Percentiles rank a stretch among this genome's conserved stretches.
Evolutionary conservation across 1,139 yeast genomes (phyloP).

Genomic region (Yamadazyma epiphylla): DNA sequence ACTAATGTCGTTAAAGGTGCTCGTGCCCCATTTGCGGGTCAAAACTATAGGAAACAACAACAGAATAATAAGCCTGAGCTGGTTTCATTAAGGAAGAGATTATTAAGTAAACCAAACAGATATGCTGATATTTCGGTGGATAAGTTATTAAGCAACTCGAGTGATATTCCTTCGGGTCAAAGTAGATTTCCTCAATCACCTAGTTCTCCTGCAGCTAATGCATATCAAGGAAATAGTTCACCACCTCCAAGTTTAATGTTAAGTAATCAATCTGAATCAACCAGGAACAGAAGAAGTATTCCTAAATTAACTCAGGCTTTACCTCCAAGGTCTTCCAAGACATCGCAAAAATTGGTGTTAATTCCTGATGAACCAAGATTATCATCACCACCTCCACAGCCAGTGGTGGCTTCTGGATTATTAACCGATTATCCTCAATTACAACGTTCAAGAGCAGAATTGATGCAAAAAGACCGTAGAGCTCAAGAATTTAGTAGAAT

Average conservation of each 20-base stretch:
- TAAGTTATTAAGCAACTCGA: conserved; percentile 64
- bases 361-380: conserved; percentile 63
- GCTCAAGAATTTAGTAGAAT: conserved; percentile 74
- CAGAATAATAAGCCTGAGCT: conserved; percentile 10
- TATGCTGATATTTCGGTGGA: conserved; percentile 73
- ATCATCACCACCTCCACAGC: conserved; percentile 12
- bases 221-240: conserved; percentile 7
- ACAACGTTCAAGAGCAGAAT: conserved; percentile 62
- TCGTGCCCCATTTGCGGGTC: conserved; percentile 86
- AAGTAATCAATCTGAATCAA: conserved; percentile 2
- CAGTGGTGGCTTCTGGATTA: conserved; percentile 10
- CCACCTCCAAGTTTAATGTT: conserved; percentile 13
- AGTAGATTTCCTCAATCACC: conserved; percentile 40
- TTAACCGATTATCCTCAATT: conserved; percentile 29
- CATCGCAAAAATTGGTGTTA: conserved; percentile 78
- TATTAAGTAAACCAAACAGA: conserved; percentile 23
- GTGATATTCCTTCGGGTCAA: conserved; percentile 84
- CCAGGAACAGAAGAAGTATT: conserved; percentile 35
- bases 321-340: conserved; percentile 84
- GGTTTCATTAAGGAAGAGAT: conserved; percentile 10
- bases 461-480: conserved; percentile 62
- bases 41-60: conserved; percentile 40
- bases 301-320: conserved; percentile 63
- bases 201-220: conserved; percentile 7
- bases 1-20: conserved; percentile 52